A percentile compares a stretch with the other conserved stretches of the same genome.
Conservation (phyloP, 2,329 filamentous ascomycete genomes). For the Cryoendolithus antarcticus region DNA sequence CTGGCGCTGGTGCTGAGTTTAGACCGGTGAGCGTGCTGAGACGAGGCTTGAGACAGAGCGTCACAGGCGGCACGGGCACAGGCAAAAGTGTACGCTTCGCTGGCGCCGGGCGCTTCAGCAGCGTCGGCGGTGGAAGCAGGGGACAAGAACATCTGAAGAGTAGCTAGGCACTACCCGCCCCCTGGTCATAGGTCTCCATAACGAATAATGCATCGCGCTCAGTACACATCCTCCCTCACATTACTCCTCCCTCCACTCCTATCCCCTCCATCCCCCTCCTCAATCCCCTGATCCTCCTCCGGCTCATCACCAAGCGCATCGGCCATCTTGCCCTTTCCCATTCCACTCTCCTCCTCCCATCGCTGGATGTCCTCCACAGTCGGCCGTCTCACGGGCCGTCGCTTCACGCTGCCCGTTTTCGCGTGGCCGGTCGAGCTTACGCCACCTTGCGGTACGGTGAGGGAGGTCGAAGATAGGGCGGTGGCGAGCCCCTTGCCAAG, state of each 20-base stretch:
- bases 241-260: constrained; percentile 20
- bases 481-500: not conserved
- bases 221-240: too few relatives aligned
- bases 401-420: constrained; percentile 3
- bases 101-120: not conserved
- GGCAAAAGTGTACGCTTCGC: constrained; percentile 7
- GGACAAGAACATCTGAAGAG: too few relatives aligned
- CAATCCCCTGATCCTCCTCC: constrained; percentile 11
- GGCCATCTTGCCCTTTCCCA: constrained; percentile 32
- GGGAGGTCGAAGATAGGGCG: not conserved
- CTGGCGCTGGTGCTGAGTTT: constrained; percentile 1
- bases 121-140: too few relatives aligned
- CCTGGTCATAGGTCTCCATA: too few relatives aligned
- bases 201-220: too few relatives aligned
- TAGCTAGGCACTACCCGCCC: too few relatives aligned
- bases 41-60: not conserved
- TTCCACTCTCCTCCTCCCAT: constrained; percentile 37
- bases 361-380: constrained; percentile 23
- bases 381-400: constrained; percentile 34
- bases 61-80: constrained; percentile 2
- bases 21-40: constrained; percentile 4
- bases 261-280: constrained; percentile 17
- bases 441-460: not conserved
- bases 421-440: not conserved
- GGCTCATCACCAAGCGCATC: constrained; percentile 35